phyloP scores from a whole-genome alignment of 2,329 filamentous ascomycete genomes.

The Coniochaeta sp. region DNA sequence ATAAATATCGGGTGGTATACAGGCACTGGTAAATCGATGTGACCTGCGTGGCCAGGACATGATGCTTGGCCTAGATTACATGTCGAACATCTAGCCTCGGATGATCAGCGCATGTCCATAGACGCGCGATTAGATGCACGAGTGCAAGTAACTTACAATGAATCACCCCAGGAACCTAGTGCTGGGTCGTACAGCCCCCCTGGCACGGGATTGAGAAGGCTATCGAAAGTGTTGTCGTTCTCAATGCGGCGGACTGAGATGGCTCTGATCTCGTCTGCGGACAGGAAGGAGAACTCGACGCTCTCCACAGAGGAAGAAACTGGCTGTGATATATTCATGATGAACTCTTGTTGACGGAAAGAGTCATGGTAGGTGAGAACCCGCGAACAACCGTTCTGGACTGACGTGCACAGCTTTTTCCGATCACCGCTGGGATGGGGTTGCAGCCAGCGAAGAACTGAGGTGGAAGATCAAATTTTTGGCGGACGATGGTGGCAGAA shows the following conservation, averaged over 20 bases:
- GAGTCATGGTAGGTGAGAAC: neutral
- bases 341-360: constrained; percentile 1
- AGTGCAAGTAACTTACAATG: constrained; percentile 50
- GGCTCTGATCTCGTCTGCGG: constrained; percentile 71
- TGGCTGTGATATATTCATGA: constrained; percentile 71
- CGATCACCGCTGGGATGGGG: neutral
- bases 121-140: neutral
- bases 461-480: constrained; percentile 6
- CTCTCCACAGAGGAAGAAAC: constrained; percentile 75
- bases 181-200: constrained; percentile 91
- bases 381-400: neutral
- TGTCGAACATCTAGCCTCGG: constrained; percentile 68
- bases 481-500: constrained; percentile 11
- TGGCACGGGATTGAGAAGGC: constrained; percentile 77
- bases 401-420: neutral
- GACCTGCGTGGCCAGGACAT: constrained; percentile 89
- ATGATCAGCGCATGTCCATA: neutral
- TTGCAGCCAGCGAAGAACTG: neutral
- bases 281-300: constrained; percentile 85
- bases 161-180: constrained; percentile 81
- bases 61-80: constrained; percentile 75
- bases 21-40: constrained; percentile 87
- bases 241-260: constrained; percentile 93
- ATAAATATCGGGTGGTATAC: constrained; percentile 97
- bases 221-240: constrained; percentile 91